A percentile compares a stretch with the other conserved stretches of the same genome.
Conservation (phyloP, 169 alveolate genomes). For the Cryptosporidium bovis region DNA sequence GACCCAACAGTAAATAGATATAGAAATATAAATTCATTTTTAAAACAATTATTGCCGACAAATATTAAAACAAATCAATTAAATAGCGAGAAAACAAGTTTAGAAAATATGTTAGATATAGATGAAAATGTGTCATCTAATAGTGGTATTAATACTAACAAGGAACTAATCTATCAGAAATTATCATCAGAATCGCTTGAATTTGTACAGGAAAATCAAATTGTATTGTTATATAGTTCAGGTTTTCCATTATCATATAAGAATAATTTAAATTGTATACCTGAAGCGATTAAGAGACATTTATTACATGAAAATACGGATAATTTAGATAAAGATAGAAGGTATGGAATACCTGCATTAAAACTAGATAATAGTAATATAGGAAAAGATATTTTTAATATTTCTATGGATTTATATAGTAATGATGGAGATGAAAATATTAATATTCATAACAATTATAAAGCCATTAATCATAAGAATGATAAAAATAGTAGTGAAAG, state of each 20-base stretch:
- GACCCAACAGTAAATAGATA: background rate
- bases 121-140: background rate
- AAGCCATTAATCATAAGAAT: too few relatives aligned
- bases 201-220: conserved; percentile 41
- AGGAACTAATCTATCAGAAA: background rate
- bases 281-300: conserved; percentile 39
- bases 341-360: conserved; percentile 43
- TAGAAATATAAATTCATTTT: conserved; percentile 11
- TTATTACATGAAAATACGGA: conserved; percentile 12
- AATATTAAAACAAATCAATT: background rate
- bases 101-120: background rate
- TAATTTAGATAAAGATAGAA: conserved; percentile 22
- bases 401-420: background rate
- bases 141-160: background rate
- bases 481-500: too few relatives aligned
- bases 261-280: conserved; percentile 23
- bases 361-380: background rate
- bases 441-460: background rate
- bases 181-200: conserved; percentile 10
- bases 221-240: conserved; percentile 5
- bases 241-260: conserved; percentile 50
- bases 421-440: too few relatives aligned
- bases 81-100: background rate
- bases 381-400: too few relatives aligned
- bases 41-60: conserved; percentile 38